Base-by-base conservation (phyloP, 768 basidiomycete genomes). In the Omphalotus guepiniiformis region DNA sequence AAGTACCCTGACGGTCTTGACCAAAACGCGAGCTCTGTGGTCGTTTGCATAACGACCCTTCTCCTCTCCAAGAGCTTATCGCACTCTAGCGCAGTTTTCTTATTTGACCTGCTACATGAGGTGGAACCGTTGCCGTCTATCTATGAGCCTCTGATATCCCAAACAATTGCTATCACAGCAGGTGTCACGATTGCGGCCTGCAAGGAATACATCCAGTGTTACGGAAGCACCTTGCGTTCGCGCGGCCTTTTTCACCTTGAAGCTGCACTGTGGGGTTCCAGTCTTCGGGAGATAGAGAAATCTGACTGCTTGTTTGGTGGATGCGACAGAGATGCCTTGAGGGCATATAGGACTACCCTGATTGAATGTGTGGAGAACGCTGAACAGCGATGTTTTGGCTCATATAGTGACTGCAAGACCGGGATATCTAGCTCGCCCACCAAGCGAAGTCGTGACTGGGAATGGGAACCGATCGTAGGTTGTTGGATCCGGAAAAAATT, bases 181-280 rank as follows among this genome's bases (percentile, higher is more conserved):
- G 30, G 30, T 9, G n/a, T n/a, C 30, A 6, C 11, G 13, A 34
- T 47, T 21, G 9, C 23, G 16, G 54, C 2, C 39, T 57, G 42
- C 42, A 30, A 35, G n/a, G 19, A 35, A 23, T 38, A 22, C 3
- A 41, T 50, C 18, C 28, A 36, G 13, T 7, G 18, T 8, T 51
- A 41, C 39, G 53, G 59, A 49, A 34, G 51, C 2, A 46, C 56
- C 9, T 57, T 82, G 13, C 58, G 62, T 16, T 58, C 56, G 0
- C 62, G 67, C 34, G 58, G 58, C 16, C 55, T 79, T 13, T 63
- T 67, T 6, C 62, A 53, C 6, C 64, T 77, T 15, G 76, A 79
- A 43, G 75, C 77, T 7, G 76, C 76, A 7, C 54, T 81, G 19
- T 81, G 75, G 73, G 67, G 70, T 13, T 76, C 74, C 46, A 71